A percentile compares a stretch with the other conserved stretches of the same genome.
These are phyloP conservation scores for Aspergillus niger DNA, from an alignment of 2,329 filamentous ascomycete species.

Conservation along the genomic window DNA sequence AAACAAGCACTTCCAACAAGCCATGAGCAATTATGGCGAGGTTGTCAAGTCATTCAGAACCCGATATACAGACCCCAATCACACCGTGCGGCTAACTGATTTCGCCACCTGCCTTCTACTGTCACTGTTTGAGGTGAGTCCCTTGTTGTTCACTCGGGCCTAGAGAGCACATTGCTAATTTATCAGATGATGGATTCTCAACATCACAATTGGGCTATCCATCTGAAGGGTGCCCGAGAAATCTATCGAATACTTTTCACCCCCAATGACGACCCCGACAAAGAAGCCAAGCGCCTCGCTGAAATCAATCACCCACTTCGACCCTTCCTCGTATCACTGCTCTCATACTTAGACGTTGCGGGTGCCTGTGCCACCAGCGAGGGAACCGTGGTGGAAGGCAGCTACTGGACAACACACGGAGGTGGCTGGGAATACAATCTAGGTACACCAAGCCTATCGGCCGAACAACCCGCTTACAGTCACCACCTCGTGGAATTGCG, in stretches of 20 bases:
- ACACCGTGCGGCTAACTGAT: conserved; percentile 31
- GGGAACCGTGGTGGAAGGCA: conserved; percentile 40
- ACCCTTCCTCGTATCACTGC: conserved; percentile 42
- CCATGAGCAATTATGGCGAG: conserved; percentile 42
- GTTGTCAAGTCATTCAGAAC: conserved; percentile 38
- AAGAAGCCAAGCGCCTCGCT: conserved; percentile 31
- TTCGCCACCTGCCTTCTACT: conserved; percentile 40
- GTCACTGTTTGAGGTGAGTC: conserved; percentile 38
- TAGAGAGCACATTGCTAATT: conserved; percentile 7
- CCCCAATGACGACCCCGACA: conserved; percentile 26
- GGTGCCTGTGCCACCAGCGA: conserved; percentile 42
- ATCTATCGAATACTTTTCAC: conserved; percentile 40
- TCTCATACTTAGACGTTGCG: conserved; percentile 44
- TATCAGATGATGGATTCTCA: conserved; percentile 43
- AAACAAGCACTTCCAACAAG: conserved; percentile 39
- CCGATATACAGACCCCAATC: conserved; percentile 28
- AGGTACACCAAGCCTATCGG: conserved; percentile 33
- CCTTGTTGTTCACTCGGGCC: not conserved
- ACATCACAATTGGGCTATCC: conserved; percentile 41
- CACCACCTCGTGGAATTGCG: conserved; percentile 31
- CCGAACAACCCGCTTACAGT: conserved; percentile 24
- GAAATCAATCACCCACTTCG: conserved; percentile 39
- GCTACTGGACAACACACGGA: conserved; percentile 43
- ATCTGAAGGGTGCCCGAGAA: conserved; percentile 42
- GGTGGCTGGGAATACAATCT: conserved; percentile 43